These are phyloP conservation scores for Chytriomyces sp. DNA, from an alignment of 192 early-diverging fungal genomes.

Conservation along the genomic window DNA sequence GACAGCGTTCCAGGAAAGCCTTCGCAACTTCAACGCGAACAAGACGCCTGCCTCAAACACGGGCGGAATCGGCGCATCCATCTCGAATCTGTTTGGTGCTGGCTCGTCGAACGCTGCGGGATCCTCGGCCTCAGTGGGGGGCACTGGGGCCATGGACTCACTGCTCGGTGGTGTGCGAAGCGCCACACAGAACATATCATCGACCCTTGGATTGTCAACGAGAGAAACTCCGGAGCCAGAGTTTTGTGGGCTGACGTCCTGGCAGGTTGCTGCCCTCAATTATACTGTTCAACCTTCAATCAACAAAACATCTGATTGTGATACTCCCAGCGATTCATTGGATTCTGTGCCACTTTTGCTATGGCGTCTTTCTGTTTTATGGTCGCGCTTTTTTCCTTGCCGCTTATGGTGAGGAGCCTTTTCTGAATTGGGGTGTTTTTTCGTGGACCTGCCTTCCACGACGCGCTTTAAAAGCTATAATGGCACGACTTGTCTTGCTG, in stretches of 20 bases:
- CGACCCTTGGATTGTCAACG: conserved; percentile 35
- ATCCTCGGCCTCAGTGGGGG: neutral
- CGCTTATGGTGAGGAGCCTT: conserved; percentile 28
- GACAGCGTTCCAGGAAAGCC: conserved; percentile 21
- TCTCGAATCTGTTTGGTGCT: conserved; percentile 14
- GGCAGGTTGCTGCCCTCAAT: conserved; percentile 36
- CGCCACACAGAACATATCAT: conserved; percentile 47
- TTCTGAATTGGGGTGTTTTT: neutral
- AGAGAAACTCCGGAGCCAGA: conserved; percentile 42
- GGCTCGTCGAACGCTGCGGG: neutral
- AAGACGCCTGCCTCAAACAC: neutral
- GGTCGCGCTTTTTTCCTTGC: conserved; percentile 50
- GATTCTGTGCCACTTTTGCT: conserved; percentile 43
- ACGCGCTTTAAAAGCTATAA: neutral
- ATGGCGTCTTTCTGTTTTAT: conserved; percentile 53
- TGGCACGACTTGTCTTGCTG: neutral
- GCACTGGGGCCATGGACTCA: conserved; percentile 32
- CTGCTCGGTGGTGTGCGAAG: conserved; percentile 48
- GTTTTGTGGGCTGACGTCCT: conserved; percentile 51
- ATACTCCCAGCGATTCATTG: conserved; percentile 40
- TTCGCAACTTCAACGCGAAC: conserved; percentile 29
- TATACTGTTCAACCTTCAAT: neutral
- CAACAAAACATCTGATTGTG: neutral
- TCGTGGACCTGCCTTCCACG: neutral
- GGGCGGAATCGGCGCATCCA: neutral